A percentile compares a stretch with the other conserved stretches of the same genome.
phyloP scores from a whole-genome alignment of 495 filamentous ascomycete genomes.

The Elasticomyces elasticus region DNA sequence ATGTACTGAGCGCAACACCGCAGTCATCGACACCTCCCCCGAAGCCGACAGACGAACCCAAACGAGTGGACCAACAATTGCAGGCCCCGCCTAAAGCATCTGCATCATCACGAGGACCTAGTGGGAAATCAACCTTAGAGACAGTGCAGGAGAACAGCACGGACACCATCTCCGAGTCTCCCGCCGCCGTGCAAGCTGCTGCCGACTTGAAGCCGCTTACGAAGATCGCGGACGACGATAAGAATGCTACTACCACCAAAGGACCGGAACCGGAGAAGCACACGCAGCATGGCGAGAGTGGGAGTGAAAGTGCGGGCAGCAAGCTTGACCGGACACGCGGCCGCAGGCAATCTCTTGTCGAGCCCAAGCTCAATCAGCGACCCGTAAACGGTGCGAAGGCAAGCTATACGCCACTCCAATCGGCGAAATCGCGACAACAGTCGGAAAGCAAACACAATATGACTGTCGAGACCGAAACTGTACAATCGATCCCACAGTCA shows the following conservation, averaged over 20 bases:
- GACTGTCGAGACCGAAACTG: conserved; percentile 97
- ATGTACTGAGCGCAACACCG: conserved; percentile 45
- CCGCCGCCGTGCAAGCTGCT: conserved; percentile 15
- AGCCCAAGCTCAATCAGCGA: conserved; percentile 22
- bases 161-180: conserved; percentile 14
- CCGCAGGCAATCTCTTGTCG: conserved; percentile 9
- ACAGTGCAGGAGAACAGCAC: conserved; percentile 89
- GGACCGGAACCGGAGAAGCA: conserved; percentile 24
- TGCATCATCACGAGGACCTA: conserved; percentile 45
- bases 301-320: conserved; percentile 49
- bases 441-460: conserved; percentile 79
- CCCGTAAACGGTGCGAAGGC: conserved; percentile 26
- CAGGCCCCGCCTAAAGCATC: conserved; percentile 10
- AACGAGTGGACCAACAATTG: conserved; percentile 49
- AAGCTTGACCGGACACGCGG: conserved; percentile 31
- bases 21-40: conserved; percentile 39
- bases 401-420: conserved; percentile 30
- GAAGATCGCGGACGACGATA: conserved; percentile 39
- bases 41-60: conserved; percentile 45
- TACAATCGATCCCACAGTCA: conserved; percentile 84
- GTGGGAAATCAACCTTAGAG: conserved; percentile 64
- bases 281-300: conserved; percentile 41
- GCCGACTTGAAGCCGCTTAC: conserved; percentile 20
- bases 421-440: conserved; percentile 43
- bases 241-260: conserved; percentile 35